A percentile compares a stretch with the other conserved stretches of the same genome.
phyloP scores from a whole-genome alignment of 768 basidiomycete species.

The Panellus pusillus region DNA sequence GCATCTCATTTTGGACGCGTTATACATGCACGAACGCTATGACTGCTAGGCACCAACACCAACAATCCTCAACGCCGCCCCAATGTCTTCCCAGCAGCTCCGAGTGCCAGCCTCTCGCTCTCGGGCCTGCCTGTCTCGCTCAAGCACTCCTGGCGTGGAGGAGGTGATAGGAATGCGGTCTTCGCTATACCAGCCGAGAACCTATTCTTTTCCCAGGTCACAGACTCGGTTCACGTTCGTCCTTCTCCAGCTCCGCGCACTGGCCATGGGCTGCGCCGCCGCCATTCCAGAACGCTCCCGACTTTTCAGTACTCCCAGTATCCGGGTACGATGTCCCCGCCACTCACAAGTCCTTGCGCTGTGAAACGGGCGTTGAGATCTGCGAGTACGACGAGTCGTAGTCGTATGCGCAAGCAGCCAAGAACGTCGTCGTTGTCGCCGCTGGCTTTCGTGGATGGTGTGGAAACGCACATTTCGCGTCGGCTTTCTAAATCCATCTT shows the following conservation, averaged over 20 bases:
- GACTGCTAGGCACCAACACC: too few species aligned
- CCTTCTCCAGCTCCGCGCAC: slow-evolving; percentile 46
- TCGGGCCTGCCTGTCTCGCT: too few species aligned
- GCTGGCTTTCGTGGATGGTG: slow-evolving; percentile 44
- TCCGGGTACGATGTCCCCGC: slow-evolving; percentile 25
- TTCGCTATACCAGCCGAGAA: too few species aligned
- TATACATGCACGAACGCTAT: too few species aligned
- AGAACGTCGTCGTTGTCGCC: slow-evolving; percentile 32
- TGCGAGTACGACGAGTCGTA: slow-evolving; percentile 29
- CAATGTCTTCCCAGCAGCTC: too few species aligned
- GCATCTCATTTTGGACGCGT: too few species aligned
- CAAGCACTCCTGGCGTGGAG: too few species aligned
- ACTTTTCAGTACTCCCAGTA: slow-evolving; percentile 23
- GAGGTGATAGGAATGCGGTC: too few species aligned
- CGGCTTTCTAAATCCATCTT: neutral
- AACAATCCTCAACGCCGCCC: too few species aligned
- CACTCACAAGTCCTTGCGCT: slow-evolving; percentile 5
- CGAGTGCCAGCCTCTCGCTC: too few species aligned
- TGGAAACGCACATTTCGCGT: slow-evolving; percentile 26
- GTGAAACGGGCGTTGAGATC: slow-evolving; percentile 31
- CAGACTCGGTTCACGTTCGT: slow-evolving; percentile 49
- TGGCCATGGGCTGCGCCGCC: slow-evolving; percentile 40
- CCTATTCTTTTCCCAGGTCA: slow-evolving; percentile 41
- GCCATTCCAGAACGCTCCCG: slow-evolving; percentile 20
- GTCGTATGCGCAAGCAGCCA: slow-evolving; percentile 32